Evolutionary conservation across 2,329 filamentous ascomycete species (phyloP).

Genomic region (Aspergillus tanneri): DNA sequence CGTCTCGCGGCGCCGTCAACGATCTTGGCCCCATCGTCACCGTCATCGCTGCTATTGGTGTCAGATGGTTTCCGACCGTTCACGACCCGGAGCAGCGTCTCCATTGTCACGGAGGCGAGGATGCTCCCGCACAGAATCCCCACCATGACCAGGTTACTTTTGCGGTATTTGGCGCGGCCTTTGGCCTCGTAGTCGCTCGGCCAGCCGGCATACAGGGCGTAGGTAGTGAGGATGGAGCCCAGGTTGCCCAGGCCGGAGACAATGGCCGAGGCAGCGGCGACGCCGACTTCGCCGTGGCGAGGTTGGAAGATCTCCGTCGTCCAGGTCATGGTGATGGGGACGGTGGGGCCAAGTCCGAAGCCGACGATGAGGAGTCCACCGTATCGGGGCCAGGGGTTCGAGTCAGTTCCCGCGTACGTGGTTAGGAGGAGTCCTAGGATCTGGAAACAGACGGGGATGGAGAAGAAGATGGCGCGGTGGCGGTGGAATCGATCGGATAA

Average conservation of each 20-base stretch:
- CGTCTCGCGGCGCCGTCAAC: constrained; percentile 38
- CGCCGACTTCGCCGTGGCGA: constrained; percentile 85
- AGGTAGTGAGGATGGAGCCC: constrained; percentile 82
- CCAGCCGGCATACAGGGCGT: constrained; percentile 87
- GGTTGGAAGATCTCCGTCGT: constrained; percentile 86
- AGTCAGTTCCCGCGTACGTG: constrained; percentile 64
- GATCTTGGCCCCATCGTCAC: constrained; percentile 16
- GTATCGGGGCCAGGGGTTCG: constrained; percentile 77
- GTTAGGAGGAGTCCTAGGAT: constrained; percentile 77
- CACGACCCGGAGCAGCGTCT: constrained; percentile 56
- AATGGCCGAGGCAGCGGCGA: constrained; percentile 79
- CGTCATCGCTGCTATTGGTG: background rate
- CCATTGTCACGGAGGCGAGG: constrained; percentile 64
- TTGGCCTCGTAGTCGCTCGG: constrained; percentile 64
- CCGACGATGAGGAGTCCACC: constrained; percentile 86
- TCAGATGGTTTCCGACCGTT: constrained; percentile 29
- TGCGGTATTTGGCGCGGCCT: constrained; percentile 70
- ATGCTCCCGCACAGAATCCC: constrained; percentile 80
- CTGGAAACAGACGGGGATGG: constrained; percentile 70
- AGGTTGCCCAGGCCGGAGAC: constrained; percentile 86
- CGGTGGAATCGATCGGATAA: constrained; percentile 83
- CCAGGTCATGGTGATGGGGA: constrained; percentile 94
- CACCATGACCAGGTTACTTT: constrained; percentile 85
- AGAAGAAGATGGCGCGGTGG: constrained; percentile 78
- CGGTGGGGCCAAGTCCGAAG: constrained; percentile 85